Conservation (phyloP, 192 early-diverging fungal genomes). For the Backusella macrospora region DNA sequence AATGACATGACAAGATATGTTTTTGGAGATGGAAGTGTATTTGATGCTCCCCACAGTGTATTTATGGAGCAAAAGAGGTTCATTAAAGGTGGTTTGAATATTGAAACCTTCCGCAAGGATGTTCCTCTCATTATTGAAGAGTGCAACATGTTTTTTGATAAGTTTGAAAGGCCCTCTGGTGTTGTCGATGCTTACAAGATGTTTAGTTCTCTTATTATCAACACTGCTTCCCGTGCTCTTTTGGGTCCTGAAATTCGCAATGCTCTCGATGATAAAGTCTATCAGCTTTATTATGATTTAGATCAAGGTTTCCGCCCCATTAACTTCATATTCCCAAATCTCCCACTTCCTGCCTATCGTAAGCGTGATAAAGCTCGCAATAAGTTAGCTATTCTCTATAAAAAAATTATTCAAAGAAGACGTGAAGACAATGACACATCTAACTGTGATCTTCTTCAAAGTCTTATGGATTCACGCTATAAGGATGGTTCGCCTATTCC, state of each 20-base stretch:
- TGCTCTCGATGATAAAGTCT: slow-evolving; percentile 67
- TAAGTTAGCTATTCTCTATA: slow-evolving; percentile 79
- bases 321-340: slow-evolving; percentile 90
- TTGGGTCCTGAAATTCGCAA: slow-evolving; percentile 91
- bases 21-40: slow-evolving; percentile 94
- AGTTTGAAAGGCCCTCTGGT: slow-evolving; percentile 58
- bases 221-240: slow-evolving; percentile 92
- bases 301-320: slow-evolving; percentile 93
- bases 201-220: slow-evolving; percentile 89
- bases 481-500: slow-evolving; percentile 84
- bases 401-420: slow-evolving; percentile 78
- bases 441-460: slow-evolving; percentile 72
- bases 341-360: slow-evolving; percentile 88
- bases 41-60: slow-evolving; percentile 87
- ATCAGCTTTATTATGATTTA: slow-evolving; percentile 91
- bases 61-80: slow-evolving; percentile 99
- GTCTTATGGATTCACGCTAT: slow-evolving; percentile 83
- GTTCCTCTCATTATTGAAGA: slow-evolving; percentile 86
- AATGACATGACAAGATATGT: slow-evolving; percentile 90
- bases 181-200: slow-evolving; percentile 76
- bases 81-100: slow-evolving; percentile 89
- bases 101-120: slow-evolving; percentile 85
- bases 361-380: slow-evolving; percentile 82
- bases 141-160: slow-evolving; percentile 75
- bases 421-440: slow-evolving; percentile 45